A percentile compares a stretch with the other conserved stretches of the same genome.
phyloP scores from a whole-genome alignment of 768 basidiomycete genomes.

The Auriscalpium microsporum region DNA sequence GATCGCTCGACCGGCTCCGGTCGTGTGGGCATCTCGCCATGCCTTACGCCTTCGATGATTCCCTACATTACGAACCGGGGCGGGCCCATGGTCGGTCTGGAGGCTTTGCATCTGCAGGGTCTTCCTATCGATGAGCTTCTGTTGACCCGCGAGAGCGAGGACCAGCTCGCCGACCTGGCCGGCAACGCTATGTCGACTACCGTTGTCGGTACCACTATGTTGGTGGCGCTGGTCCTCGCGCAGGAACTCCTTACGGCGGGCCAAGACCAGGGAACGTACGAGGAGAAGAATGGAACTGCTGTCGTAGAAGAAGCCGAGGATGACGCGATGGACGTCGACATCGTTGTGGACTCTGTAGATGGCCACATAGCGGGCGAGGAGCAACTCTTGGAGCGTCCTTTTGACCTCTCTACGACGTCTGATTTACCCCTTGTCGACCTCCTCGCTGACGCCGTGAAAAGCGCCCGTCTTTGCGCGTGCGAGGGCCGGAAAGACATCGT shows the following conservation, averaged over 20 bases:
- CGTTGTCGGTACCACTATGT: conserved; percentile 84
- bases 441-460: conserved; percentile 55
- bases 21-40: conserved; percentile 80
- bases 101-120: conserved; percentile 91
- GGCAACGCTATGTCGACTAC: conserved; percentile 98
- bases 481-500: conserved; percentile 82
- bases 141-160: conserved; percentile 87
- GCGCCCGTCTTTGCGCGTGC: conserved; percentile 79
- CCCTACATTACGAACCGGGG: conserved; percentile 94
- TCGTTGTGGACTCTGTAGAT: conserved; percentile 25
- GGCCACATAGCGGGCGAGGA: conserved; percentile 69
- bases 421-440: conserved; percentile 42
- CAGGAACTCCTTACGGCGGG: conserved; percentile 60
- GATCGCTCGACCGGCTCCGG: conserved; percentile 81
- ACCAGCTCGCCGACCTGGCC: conserved; percentile 88
- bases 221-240: conserved; percentile 69
- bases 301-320: conserved; percentile 23
- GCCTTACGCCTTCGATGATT: conserved; percentile 94
- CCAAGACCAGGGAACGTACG: conserved; percentile 58
- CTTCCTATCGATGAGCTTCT: conserved; percentile 88
- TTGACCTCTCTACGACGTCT: conserved; percentile 57
- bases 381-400: conserved; percentile 46
- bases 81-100: conserved; percentile 89
- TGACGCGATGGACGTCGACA: conserved; percentile 45
- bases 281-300: conserved; percentile 42